Conservation (phyloP, 768 basidiomycete genomes). For the Cyclocybe cylindracea region DNA sequence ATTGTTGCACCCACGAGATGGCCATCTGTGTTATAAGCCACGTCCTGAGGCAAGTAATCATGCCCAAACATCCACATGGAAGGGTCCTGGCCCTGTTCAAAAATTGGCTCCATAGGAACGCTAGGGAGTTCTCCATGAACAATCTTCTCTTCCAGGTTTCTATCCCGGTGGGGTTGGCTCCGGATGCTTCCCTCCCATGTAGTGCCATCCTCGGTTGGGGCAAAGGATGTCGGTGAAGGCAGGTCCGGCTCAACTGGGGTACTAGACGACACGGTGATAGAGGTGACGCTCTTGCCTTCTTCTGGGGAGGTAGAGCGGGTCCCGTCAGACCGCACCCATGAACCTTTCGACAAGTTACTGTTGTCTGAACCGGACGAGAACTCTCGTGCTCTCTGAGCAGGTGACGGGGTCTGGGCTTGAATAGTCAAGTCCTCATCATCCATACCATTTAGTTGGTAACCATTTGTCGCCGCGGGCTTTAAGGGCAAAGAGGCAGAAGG, state of each 20-base stretch:
- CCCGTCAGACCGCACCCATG: slow-evolving; percentile 46
- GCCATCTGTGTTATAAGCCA: slow-evolving; percentile 89
- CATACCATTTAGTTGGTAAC: slow-evolving; percentile 35
- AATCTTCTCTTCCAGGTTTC: slow-evolving; percentile 53
- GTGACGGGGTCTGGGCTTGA: slow-evolving; percentile 43
- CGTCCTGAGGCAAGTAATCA: slow-evolving; percentile 83
- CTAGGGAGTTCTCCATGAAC: slow-evolving; percentile 52
- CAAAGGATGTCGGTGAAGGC: slow-evolving; percentile 53
- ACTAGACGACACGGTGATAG: slow-evolving; percentile 25
- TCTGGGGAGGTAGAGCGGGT: slow-evolving; percentile 52
- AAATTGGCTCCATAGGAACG: slow-evolving; percentile 46
- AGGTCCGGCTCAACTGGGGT: slow-evolving; percentile 42
- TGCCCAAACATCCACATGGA: slow-evolving; percentile 61
- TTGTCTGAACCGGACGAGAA: slow-evolving; percentile 53
- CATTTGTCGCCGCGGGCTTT: slow-evolving; percentile 31
- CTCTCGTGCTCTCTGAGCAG: slow-evolving; percentile 32
- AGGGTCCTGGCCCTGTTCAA: slow-evolving; percentile 40
- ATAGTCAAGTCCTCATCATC: slow-evolving; percentile 67
- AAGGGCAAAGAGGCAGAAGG: slow-evolving; percentile 40
- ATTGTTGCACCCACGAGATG: slow-evolving; percentile 90
- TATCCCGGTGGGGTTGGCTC: slow-evolving; percentile 25
- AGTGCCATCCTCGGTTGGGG: slow-evolving; percentile 53
- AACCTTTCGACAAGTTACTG: slow-evolving; percentile 49
- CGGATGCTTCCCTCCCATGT: slow-evolving; percentile 57
- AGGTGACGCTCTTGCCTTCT: slow-evolving; percentile 36